Evolutionary conservation across 306 rosid species (phyloP), one percentile per base, ranked within the genome.

Genomic region (Casuarina equisetifolia): DNA sequence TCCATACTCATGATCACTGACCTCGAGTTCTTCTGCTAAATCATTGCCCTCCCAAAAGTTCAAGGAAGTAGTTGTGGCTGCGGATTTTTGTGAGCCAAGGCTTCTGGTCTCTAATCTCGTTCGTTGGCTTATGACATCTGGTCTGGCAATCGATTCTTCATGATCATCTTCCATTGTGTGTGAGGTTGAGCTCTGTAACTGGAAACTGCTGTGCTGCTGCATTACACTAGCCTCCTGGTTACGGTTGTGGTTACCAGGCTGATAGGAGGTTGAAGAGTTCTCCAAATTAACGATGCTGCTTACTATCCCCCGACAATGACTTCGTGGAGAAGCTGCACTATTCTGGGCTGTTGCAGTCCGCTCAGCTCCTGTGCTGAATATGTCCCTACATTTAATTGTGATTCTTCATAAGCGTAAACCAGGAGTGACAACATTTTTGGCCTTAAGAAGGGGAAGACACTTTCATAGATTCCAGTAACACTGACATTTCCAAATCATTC

Each of bases 301-400:
- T 17, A 50, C 71, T 48, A 40, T 70, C 72, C 85, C 88, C 70
- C 2, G 57, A 1, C 0, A 52, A 73, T 81, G 64, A 72, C 17
- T 83, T 77, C 51, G 86, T 25, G 80, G 50, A 38, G 15, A 15
- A n/a, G 78, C 67, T 62, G 44, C 78, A 67, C 85, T 90, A 70
- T 63, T 54, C 4, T 76, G 85, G 2, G 58, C 53, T 52, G 67
- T 70, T 13, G 50, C 66, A 40, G 55, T 82, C 38, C 69, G 76
- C 58, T 88, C 86, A 20, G 40, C 59, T 1, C 76, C 76, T 5
- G 53, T 19, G 77, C 73, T 81, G 69, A 95, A 92, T 77, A 58
- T 88, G 86, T 85, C 90, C 94, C 99, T 95, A 86, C 51, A 86
- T 80, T 63, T 15, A 19, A 78, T 76, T 50, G 19, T 53, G 20